phyloP scores from a whole-genome alignment of 2,329 filamentous ascomycete genomes.

The Pseudocercospora pini-densiflorae region DNA sequence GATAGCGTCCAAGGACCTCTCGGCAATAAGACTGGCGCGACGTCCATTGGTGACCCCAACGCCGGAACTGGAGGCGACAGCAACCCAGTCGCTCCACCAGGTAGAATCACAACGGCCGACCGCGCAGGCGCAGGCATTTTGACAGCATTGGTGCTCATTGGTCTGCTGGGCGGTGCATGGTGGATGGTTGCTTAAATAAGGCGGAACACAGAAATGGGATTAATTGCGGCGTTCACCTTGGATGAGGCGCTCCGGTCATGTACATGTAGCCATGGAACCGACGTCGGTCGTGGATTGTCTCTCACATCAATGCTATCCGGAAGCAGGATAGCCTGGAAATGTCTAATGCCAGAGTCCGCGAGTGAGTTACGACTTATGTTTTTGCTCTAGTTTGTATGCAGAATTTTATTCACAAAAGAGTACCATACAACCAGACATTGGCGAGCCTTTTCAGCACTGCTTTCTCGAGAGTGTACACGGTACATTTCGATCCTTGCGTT shows the following conservation, averaged over 20 bases:
- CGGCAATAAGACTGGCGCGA: conserved; percentile 56
- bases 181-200: conserved; percentile 30
- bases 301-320: background rate
- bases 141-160: conserved; percentile 28
- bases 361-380: background rate
- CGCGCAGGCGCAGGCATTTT: conserved; percentile 30
- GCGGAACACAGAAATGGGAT: background rate
- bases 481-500: too few species aligned
- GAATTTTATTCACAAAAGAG: background rate
- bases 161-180: conserved; percentile 30
- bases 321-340: background rate
- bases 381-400: background rate
- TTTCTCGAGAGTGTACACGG: background rate
- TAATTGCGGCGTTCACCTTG: background rate
- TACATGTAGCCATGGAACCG: background rate
- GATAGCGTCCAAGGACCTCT: conserved; percentile 46
- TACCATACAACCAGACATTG: background rate
- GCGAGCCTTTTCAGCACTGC: background rate
- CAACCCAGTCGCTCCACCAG: conserved; percentile 31
- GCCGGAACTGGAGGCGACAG: conserved; percentile 29
- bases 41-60: conserved; percentile 24
- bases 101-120: conserved; percentile 31
- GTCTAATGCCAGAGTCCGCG: background rate
- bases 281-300: background rate
- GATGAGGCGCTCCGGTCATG: background rate